Evolutionary conservation across 345 rosid species (phyloP), one percentile per base, ranked within the genome.

Genomic region (Turnera subulata): DNA sequence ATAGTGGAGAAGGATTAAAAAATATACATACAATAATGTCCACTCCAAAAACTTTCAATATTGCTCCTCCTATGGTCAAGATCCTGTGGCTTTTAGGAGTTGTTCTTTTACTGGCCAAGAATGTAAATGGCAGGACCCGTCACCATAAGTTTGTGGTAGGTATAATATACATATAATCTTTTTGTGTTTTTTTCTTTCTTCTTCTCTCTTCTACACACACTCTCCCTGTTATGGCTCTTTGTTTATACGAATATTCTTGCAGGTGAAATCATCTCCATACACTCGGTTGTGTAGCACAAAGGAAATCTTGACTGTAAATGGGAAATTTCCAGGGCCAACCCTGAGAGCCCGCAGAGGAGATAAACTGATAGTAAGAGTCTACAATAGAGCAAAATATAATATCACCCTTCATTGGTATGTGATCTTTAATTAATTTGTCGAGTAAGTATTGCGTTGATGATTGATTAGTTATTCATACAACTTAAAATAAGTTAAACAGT

Each of bases 241-340:
- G n/a, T 40, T 10, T 19, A 46, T 46, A 9, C 14, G 24, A 2
- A 11, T 21, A 12, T 13, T 46, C 6, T 48, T 22, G 29, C 52
- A 58, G 53, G 62, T 58, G 26, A 45, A 58, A 20, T 26, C 22
- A 18, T 15, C 53, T 19, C 1, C 52, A 6, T 39, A 11, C 0
- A 51, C 57, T 1, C 25, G 66, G 25, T 38, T 52, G 17, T 62
- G 66, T 17, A 15, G 25, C 26, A 43, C 50, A 1, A 62, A 62
- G 58, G 18, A 52, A 4, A 62, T 62, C 25, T 19, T 52, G 51
- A 52, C 51, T 0, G 51, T 62, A 16, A 52, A 62, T 29, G 58
- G 58, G 11, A 51, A 40, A 18, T 62, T 51, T 42, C 66, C 66
- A 22, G 66, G 66, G 17, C 58, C 66, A 24, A 52, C 66, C 1